Evolutionary conservation across 345 rosid genomes (phyloP), one percentile per base, ranked within the genome.

Genomic region (Rubroshorea leprosula): DNA sequence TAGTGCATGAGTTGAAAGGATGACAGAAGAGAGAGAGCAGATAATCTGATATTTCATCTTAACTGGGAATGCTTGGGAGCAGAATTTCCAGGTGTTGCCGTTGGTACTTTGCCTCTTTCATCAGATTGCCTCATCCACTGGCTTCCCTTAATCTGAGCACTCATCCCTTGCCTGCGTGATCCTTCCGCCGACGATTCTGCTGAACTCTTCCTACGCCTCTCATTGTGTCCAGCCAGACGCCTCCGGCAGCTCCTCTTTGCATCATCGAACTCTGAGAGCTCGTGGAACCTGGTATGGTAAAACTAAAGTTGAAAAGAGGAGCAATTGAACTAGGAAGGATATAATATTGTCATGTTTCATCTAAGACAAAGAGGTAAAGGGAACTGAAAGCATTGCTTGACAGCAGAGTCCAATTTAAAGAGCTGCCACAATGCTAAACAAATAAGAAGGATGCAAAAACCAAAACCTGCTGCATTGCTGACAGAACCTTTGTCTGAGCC

Each of bases 401-500:
- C 35, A 29, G 9, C 35, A 29, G 35, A 29, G 5, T 4, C 9
- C 35, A 29, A 29, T 4, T 9, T 29, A 4, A 4, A 9, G 35
- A 9, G 35, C 4, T 4, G 9, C 9, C 35, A 4, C 35, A 29
- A 29, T 29, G 35, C 5, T 26, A 26, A 11, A 23, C 5, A 12
- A 18, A 18, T 23, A 4, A 10, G 12, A n/a, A 3, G 9, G n/a
- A 43, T 23, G 5, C 25, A 46, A 54, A 8, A 31, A 52, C 18
- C 13, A 24, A 26, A 61, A 88, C 98, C 95, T 88, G 95, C 98
- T 91, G 81, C 96, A 91, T 78, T 88, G 98, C 67, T 88, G 96
- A 63, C 96, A 87, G 68, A 87, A 85, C 54, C 92, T 75, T 68
- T 91, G 94, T 70, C 80, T 72, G 62, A 74, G 73, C 1, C 90